These are phyloP conservation scores for Sporothrix mexicana DNA, from an alignment of 2,329 filamentous ascomycete species.

Conservation along the genomic window DNA sequence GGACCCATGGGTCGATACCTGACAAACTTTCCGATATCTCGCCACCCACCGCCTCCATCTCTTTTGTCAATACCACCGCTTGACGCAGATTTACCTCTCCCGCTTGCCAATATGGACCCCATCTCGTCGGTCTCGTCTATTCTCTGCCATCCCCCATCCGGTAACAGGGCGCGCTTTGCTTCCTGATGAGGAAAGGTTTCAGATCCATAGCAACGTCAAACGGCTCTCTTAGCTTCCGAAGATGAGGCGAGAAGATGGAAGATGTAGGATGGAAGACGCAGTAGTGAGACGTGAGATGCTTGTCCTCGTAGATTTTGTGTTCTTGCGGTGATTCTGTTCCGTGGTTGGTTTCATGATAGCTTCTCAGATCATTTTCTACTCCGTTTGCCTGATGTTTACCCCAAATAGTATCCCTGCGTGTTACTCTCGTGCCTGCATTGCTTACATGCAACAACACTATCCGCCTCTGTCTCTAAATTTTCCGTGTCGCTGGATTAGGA, in stretches of 20 bases:
- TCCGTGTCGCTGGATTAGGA: too few relatives aligned
- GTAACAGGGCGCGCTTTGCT: slow-evolving; percentile 17
- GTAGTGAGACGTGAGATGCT: neutral
- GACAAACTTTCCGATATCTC: neutral
- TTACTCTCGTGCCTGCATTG: neutral
- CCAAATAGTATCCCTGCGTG: neutral
- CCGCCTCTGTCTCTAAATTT: too few relatives aligned
- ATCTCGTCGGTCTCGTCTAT: neutral
- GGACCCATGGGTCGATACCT: neutral
- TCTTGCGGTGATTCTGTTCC: neutral
- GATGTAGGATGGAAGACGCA: too few relatives aligned
- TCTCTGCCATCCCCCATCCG: neutral
- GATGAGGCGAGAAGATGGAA: too few relatives aligned
- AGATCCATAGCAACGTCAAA: neutral
- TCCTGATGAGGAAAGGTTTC: slow-evolving; percentile 22
- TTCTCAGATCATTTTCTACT: neutral
- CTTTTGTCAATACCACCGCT: too few relatives aligned
- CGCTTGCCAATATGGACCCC: neutral
- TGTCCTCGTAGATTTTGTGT: neutral
- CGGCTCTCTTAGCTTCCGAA: neutral
- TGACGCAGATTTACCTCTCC: neutral
- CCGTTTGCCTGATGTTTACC: neutral
- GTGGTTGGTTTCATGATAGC: neutral
- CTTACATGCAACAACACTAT: neutral
- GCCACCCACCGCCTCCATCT: too few relatives aligned